These are phyloP conservation scores for Aspergillus cejpii DNA, from an alignment of 2,329 filamentous ascomycete species.

Conservation along the genomic window DNA sequence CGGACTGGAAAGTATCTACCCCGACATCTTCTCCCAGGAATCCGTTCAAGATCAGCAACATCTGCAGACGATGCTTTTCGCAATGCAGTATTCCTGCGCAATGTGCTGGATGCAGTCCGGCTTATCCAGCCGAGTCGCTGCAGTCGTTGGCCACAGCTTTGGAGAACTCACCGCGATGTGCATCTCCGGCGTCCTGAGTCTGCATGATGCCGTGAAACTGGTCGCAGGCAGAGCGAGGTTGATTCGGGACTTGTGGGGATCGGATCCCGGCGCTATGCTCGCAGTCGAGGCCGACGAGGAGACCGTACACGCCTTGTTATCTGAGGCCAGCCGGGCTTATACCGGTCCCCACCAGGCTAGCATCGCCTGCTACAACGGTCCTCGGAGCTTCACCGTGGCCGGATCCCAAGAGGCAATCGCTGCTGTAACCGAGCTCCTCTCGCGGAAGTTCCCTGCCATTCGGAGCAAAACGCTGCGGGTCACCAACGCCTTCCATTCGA, in stretches of 20 bases:
- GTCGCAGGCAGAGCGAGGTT: conserved; percentile 28
- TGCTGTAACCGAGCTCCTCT: conserved; percentile 9
- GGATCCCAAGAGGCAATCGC: conserved; percentile 16
- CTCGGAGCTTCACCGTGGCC: conserved; percentile 17
- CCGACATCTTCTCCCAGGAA: conserved; percentile 22
- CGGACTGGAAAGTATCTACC: conserved; percentile 22
- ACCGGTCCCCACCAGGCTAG: conserved; percentile 1
- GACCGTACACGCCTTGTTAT: conserved; percentile 1
- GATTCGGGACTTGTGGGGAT: conserved; percentile 29
- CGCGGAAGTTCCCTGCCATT: conserved; percentile 7
- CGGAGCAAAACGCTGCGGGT: conserved; percentile 39
- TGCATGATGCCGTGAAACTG: conserved; percentile 26
- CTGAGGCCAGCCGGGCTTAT: neutral
- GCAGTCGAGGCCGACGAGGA: conserved; percentile 26
- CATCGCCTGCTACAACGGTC: conserved; percentile 26
- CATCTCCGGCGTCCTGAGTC: conserved; percentile 26
- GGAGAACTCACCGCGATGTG: conserved; percentile 34
- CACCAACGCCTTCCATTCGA: conserved; percentile 46
- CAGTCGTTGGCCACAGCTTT: conserved; percentile 36
- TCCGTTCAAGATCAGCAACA: conserved; percentile 10
- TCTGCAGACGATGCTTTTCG: conserved; percentile 36
- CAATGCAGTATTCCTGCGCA: conserved; percentile 36
- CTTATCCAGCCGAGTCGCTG: conserved; percentile 20
- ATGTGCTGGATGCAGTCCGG: conserved; percentile 37
- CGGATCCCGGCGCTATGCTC: conserved; percentile 31